A percentile compares a stretch with the other conserved stretches of the same genome.
Evolutionary conservation across 805 yeast species (phyloP).

Genomic region (Myxozyma vanderwaltii): DNA sequence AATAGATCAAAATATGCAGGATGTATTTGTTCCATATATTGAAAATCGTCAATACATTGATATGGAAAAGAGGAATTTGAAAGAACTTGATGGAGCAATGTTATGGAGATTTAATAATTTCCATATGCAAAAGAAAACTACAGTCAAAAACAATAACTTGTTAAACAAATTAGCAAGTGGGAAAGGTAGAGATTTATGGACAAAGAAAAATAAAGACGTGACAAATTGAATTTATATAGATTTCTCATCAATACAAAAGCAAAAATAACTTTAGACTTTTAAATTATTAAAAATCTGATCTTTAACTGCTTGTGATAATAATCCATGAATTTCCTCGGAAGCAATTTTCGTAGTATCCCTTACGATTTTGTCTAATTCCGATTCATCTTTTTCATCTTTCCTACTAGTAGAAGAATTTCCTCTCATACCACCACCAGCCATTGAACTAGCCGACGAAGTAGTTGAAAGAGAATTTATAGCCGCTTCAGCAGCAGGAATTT

Average conservation of each 20-base stretch:
- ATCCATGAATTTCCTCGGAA: slow-evolving; percentile 38
- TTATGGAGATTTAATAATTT: slow-evolving; percentile 47
- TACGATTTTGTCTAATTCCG: slow-evolving; percentile 27
- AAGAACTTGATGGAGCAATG: slow-evolving; percentile 49
- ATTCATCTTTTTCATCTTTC: slow-evolving; percentile 17
- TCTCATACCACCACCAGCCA: too few species aligned
- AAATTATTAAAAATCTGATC: slow-evolving; percentile 31
- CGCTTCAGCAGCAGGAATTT: slow-evolving; percentile 32
- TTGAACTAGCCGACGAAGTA: background rate
- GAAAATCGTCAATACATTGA: slow-evolving; percentile 69
- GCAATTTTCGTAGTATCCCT: slow-evolving; percentile 33
- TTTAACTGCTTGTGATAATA: slow-evolving; percentile 36
- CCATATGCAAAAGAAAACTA: slow-evolving; percentile 13
- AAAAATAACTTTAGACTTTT: slow-evolving; percentile 8
- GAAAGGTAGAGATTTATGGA: slow-evolving; percentile 23
- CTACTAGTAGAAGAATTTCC: background rate
- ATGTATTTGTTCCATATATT: slow-evolving; percentile 69
- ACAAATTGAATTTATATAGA: too few species aligned
- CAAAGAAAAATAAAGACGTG: slow-evolving; percentile 5
- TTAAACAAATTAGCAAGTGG: slow-evolving; percentile 15
- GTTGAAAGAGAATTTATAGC: background rate
- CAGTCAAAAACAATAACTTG: slow-evolving; percentile 10
- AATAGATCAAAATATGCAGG: slow-evolving; percentile 72
- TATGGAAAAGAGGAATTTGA: slow-evolving; percentile 68
- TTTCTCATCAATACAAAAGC: background rate